These are phyloP conservation scores for Tylopilus sp. DNA, from an alignment of 1,284 basidiomycete genomes.

Conservation along the genomic window DNA sequence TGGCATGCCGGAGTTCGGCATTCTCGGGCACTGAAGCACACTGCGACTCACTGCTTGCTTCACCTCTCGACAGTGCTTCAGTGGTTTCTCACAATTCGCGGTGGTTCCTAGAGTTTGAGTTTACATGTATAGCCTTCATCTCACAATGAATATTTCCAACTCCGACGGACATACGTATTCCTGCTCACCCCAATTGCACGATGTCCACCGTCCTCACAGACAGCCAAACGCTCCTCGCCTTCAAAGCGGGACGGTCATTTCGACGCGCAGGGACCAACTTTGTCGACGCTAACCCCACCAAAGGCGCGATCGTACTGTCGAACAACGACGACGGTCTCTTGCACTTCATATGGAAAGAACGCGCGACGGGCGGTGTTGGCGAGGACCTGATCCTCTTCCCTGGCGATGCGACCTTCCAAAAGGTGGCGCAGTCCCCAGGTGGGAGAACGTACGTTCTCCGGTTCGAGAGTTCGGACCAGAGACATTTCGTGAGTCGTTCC, in stretches of 20 bases:
- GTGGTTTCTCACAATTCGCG: no score
- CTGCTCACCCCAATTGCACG: neutral
- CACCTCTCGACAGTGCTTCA: no score
- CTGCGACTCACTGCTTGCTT: no score
- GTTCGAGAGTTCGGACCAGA: no score
- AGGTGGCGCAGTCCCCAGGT: no score
- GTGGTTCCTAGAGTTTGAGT: no score
- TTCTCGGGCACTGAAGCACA: neutral
- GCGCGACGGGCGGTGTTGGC: slow-evolving; percentile 53
- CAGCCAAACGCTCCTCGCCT: slow-evolving; percentile 52
- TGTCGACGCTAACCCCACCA: slow-evolving; percentile 62
- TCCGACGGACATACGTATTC: neutral
- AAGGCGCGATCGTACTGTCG: slow-evolving; percentile 66
- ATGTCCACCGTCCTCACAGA: slow-evolving; percentile 34
- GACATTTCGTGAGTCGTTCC: slow-evolving; percentile 65
- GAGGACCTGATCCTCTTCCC: slow-evolving; percentile 48
- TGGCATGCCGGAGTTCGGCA: neutral
- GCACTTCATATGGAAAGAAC: slow-evolving; percentile 75
- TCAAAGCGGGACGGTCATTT: slow-evolving; percentile 77
- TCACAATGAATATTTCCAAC: neutral
- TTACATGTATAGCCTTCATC: no score
- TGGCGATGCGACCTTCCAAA: no score
- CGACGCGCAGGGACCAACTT: slow-evolving; percentile 61
- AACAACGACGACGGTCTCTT: slow-evolving; percentile 70
- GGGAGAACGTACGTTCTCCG: no score